Conservation (phyloP, 2,329 filamentous ascomycete species). For the Claviceps lovelessii region DNA sequence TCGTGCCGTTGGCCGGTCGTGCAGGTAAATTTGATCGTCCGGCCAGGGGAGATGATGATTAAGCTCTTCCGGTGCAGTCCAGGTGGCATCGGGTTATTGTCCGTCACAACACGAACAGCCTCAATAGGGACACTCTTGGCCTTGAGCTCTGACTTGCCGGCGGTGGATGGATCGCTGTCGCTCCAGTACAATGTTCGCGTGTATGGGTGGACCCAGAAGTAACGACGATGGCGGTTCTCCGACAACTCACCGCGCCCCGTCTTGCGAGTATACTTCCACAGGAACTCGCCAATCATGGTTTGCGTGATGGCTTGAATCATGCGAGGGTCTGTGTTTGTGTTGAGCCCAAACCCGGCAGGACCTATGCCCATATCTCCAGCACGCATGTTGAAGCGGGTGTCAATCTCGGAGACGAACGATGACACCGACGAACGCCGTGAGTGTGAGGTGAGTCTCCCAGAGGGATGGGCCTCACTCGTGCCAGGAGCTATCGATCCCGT, state of each 20-base stretch:
- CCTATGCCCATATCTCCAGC: conserved; percentile 41
- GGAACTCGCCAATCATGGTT: conserved; percentile 97
- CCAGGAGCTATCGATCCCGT: conserved; percentile 34
- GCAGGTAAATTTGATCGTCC: conserved; percentile 86
- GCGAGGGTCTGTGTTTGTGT: conserved; percentile 76
- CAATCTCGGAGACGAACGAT: conserved; percentile 88
- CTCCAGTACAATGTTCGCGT: conserved; percentile 96
- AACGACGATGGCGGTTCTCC: conserved; percentile 76
- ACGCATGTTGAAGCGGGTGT: conserved; percentile 70
- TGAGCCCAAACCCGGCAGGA: conserved; percentile 46
- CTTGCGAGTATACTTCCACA: conserved; percentile 98
- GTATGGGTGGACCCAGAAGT: conserved; percentile 99
- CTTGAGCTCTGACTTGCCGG: conserved; percentile 59
- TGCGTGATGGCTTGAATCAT: conserved; percentile 99
- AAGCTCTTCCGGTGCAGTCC: conserved; percentile 90
- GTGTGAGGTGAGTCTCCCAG: conserved; percentile 22
- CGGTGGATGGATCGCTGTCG: conserved; percentile 68
- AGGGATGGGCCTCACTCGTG: conserved; percentile 32
- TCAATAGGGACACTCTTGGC: conserved; percentile 90
- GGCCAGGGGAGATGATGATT: conserved; percentile 75
- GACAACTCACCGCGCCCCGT: conserved; percentile 80
- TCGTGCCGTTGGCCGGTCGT: conserved; percentile 88
- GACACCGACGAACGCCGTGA: conserved; percentile 66
- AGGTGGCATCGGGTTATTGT: conserved; percentile 90
- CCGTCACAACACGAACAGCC: conserved; percentile 77